A percentile compares a stretch with the other conserved stretches of the same genome.
These are phyloP conservation scores for Magnaporthiopsis rhizophila DNA, from an alignment of 2,329 filamentous ascomycete species.

Conservation along the genomic window DNA sequence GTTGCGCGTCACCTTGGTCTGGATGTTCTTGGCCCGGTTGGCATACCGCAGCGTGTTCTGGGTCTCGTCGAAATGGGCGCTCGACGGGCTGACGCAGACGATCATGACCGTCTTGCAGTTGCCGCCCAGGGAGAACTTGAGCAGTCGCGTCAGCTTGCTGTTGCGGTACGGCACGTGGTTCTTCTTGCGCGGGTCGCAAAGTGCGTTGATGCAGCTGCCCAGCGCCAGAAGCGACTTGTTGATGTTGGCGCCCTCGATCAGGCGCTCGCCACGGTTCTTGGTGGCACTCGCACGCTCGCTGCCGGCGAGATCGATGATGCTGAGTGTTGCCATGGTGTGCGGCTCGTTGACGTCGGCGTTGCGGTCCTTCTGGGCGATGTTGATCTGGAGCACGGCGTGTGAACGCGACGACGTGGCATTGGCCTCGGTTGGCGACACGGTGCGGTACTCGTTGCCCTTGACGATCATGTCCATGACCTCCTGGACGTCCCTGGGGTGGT, in stretches of 20 bases:
- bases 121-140: slow-evolving; percentile 94
- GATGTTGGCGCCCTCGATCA: slow-evolving; percentile 95
- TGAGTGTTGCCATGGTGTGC: slow-evolving; percentile 95
- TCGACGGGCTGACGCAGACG: slow-evolving; percentile 94
- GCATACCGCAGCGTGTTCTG: slow-evolving; percentile 97
- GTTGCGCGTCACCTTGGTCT: slow-evolving; percentile 98
- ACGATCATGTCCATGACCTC: slow-evolving; percentile 99
- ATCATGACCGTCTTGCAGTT: slow-evolving; percentile 99
- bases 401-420: slow-evolving; percentile 97
- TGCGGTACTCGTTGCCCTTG: slow-evolving; percentile 85
- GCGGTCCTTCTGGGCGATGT: slow-evolving; percentile 86
- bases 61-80: slow-evolving; percentile 94
- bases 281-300: slow-evolving; percentile 94
- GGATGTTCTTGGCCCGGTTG: slow-evolving; percentile 97
- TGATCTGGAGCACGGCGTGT: slow-evolving; percentile 95
- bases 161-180: slow-evolving; percentile 97
- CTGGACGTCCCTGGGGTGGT: slow-evolving; percentile 82
- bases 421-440: slow-evolving; percentile 92
- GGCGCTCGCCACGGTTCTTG: slow-evolving; percentile 86
- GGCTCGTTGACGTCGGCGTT: slow-evolving; percentile 90
- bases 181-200: slow-evolving; percentile 84
- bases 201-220: slow-evolving; percentile 95
- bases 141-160: slow-evolving; percentile 87
- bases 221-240: slow-evolving; percentile 95
- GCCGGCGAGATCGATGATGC: slow-evolving; percentile 94